These are phyloP conservation scores for Cryptococcus depauperatus DNA, from an alignment of 1,284 basidiomycete genomes.

Conservation along the genomic window DNA sequence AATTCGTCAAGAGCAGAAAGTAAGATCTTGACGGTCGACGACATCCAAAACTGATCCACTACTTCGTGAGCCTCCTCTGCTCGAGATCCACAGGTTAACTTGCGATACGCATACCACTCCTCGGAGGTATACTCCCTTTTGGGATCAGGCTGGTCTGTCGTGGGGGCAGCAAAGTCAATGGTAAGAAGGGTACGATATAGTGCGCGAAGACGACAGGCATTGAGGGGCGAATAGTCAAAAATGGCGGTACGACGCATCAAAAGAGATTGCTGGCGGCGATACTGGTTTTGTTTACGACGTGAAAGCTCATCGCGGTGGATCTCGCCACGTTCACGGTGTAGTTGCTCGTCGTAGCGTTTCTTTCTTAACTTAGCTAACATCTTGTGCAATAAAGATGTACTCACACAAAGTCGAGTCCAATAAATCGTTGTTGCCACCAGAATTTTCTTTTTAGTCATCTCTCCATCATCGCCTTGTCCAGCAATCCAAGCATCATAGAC, in stretches of 20 bases:
- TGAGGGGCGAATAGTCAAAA: slow-evolving; percentile 39
- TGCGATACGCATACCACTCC: slow-evolving; percentile 40
- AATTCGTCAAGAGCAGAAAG: slow-evolving; percentile 34
- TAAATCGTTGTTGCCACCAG: slow-evolving; percentile 35
- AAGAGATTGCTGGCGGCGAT: slow-evolving; percentile 40
- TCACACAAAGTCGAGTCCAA: slow-evolving; percentile 32
- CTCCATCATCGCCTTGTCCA: slow-evolving; percentile 16
- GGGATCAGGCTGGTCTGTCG: slow-evolving; percentile 36
- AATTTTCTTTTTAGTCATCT: slow-evolving; percentile 27
- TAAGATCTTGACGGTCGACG: slow-evolving; percentile 24
- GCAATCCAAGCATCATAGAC: slow-evolving; percentile 24
- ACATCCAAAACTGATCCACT: slow-evolving; percentile 38
- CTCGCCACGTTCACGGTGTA: slow-evolving; percentile 31
- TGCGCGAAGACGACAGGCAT: slow-evolving; percentile 35
- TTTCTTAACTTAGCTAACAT: neutral
- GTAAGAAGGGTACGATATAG: slow-evolving; percentile 42
- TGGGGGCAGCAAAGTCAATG: slow-evolving; percentile 39
- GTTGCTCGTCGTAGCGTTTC: slow-evolving; percentile 41
- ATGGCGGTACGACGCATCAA: slow-evolving; percentile 34
- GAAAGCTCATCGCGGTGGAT: slow-evolving; percentile 40
- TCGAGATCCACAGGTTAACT: slow-evolving; percentile 22
- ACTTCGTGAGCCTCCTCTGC: slow-evolving; percentile 37
- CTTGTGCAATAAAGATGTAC: neutral
- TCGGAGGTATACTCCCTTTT: slow-evolving; percentile 34
- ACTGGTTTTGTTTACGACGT: slow-evolving; percentile 40